Evolutionary conservation across 2,329 filamentous ascomycete species (phyloP).

Genomic region (Ophiobolus disseminans): DNA sequence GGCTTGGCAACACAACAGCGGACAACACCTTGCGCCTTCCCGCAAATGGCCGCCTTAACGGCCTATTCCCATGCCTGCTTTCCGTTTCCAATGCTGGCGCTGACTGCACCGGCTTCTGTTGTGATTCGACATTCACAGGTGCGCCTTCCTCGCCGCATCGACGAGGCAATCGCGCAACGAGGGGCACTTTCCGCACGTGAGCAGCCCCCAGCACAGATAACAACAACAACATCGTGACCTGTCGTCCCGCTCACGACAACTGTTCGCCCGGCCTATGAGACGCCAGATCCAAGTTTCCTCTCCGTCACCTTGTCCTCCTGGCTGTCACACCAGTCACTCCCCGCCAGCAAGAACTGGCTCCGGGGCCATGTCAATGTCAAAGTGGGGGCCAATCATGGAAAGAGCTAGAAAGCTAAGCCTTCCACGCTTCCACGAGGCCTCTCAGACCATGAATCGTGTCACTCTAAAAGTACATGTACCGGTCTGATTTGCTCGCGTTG

Average conservation of each 20-base stretch:
- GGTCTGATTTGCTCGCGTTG: constrained; percentile 15
- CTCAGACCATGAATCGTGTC: constrained; percentile 34
- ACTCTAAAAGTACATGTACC: constrained; percentile 14
- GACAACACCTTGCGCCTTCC: constrained; percentile 36
- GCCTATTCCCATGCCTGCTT: constrained; percentile 24
- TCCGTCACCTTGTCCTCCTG: constrained; percentile 7
- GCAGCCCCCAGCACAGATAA: constrained; percentile 8
- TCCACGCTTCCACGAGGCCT: constrained; percentile 11
- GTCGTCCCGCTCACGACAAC: constrained; percentile 8
- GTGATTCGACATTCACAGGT: neutral
- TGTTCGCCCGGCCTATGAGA: constrained; percentile 5
- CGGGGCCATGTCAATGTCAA: constrained; percentile 22
- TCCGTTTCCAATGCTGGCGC: constrained; percentile 6
- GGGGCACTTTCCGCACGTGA: constrained; percentile 24
- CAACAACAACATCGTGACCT: constrained; percentile 3
- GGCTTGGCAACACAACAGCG: constrained; percentile 14
- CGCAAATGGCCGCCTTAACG: constrained; percentile 22
- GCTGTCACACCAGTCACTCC: constrained; percentile 38
- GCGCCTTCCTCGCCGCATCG: neutral
- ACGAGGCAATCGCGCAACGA: constrained; percentile 8
- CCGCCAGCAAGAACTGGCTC: constrained; percentile 26
- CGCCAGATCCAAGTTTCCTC: constrained; percentile 4
- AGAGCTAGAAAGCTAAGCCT: constrained; percentile 43
- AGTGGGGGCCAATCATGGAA: constrained; percentile 44
- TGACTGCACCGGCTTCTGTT: neutral